Base-by-base conservation (phyloP, 176 grass and related monocot species). In the barley (Hordeum vulgare) region DNA sequence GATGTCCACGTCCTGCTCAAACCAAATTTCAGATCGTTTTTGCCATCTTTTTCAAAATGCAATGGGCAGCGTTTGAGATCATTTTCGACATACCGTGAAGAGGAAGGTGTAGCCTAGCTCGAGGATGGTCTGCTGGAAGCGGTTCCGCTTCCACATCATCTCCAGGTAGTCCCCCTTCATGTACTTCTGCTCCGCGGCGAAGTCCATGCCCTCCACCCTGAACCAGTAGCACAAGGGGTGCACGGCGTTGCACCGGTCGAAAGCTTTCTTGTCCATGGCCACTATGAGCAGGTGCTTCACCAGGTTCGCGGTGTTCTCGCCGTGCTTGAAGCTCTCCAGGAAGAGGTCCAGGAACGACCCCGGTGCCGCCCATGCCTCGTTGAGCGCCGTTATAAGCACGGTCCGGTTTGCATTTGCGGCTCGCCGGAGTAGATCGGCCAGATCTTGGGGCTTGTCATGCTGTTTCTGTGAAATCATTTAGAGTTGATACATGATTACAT, bases 31-130 rank as follows among this genome's bases (percentile, higher is more conserved):
- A n/a, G n/a, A n/a, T n/a, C n/a, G n/a, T n/a, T n/a, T n/a, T n/a
- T n/a, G n/a, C n/a, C n/a, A n/a, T n/a, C n/a, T n/a, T n/a, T n/a
- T n/a, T n/a, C n/a, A n/a, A n/a, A n/a, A n/a, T n/a, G n/a, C 29
- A 31, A 31, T 31, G 29, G 29, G 3, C 29, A 3, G 3, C 29
- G 3, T 31, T 31, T 31, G 29, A 31, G 29, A 31, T 31, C 29
- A 31, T 31, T 31, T 31, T 31, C 29, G 29, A 34, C 24, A 18
- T 72, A 90, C 88, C 20, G 91, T 93, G 89, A 97, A 97, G 20
- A 97, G 81, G 86, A 97, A 97, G 84, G 60, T 94, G 86, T 88
- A 97, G 9, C 94, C 94, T 0, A 94, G 82, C 87, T 90, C 87
- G 5, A 97, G 79, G 57, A 97, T 78, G 29, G 42, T 42, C 71